Evolutionary conservation across 331 rosid genomes (phyloP), one percentile per base, ranked within the genome.

Genomic region (Acacia pycnantha): DNA sequence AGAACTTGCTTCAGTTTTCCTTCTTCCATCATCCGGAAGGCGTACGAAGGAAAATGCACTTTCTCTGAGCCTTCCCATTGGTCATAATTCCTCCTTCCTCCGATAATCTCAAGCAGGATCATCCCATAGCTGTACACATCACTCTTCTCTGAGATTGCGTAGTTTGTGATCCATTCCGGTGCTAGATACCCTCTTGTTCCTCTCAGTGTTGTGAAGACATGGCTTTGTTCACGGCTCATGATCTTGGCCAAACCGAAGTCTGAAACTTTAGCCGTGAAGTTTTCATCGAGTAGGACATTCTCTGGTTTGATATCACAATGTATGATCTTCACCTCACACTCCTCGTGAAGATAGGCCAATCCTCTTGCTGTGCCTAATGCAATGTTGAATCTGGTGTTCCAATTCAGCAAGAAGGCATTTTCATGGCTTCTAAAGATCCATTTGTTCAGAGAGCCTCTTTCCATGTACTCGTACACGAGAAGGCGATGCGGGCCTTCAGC

Each of bases 391-490:
- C 94, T 91, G 31, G 90, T 85, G 8, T 90, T 82, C 94, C 94
- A 91, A 85, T 85, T 90, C 82, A 91, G 58, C 87, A 89, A 56
- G 68, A 89, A 84, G 13, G 48, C 74, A 70, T 84, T 86, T 26
- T 81, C 87, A 47, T 88, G 89, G 80, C 85, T 91, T 86, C 76
- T 87, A 83, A 89, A 91, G 58, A 91, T 89, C 91, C 94, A 91
- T 86, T 86, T 91, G 80, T 91, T 92, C 69, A 91, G 80, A 56
- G 94, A 91, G 10, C 94, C 90, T 67, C 90, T 91, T 44, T 78
- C 89, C 97, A 93, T 90, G 90, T 83, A 95, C 77, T 95, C 97
- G 22, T 95, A 95, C 26, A 81, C 95, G 56, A 95, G 95, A 84
- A 93, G 97, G 47, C 94, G 87, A 80, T 91, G 95, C 43, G 88